Evolutionary conservation across 495 filamentous ascomycete genomes (phyloP), one percentile per base, ranked within the genome.

Genomic region (Aspergillus wentii): DNA sequence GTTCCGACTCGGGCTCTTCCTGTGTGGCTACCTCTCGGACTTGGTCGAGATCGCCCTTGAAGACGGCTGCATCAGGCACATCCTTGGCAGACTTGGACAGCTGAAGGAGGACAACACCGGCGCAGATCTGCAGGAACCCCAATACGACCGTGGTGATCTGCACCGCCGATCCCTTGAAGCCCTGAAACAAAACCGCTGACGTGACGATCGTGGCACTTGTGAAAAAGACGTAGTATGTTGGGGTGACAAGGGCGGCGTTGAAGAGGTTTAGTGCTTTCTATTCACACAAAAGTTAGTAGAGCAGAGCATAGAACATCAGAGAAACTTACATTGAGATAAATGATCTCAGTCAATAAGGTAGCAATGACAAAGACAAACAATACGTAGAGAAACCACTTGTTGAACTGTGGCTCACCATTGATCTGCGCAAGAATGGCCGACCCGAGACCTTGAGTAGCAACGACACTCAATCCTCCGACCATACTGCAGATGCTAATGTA

Each of bases 211-310:
- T 98, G 11, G 87, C 80, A 50, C 80, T 92, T 30, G 92, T 98
- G 61, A 98, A 98, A 69, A 87, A 89, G 43, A 98, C 92, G 56
- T 98, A 98, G 64, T 98, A 98, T 3, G 92, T 98, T 0, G 92
- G 92, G 0, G 92, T 98, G 35, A 98, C 92, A 41, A 98, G 76
- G 1, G 92, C 92, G 19, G 92, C 94, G 54, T 98, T 98, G 72
- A 92, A 98, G 31, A 98, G 52, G 57, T 98, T 98, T 27, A 98
- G 74, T 13, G 92, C 92, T 96, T 98, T 98, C 92, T 98, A 64
- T 48, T 48, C 21, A 17, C 8, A 11, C 47, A 72, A 44, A 72
- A 61, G 22, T 37, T 14, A 14, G 3, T 11, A n/a, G 30, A 8
- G 15, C 4, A 3, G 13, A 32, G 22, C 9, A 33, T 2, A 13